These are phyloP conservation scores for Daldinia sp. DNA, from an alignment of 2,329 filamentous ascomycete genomes.

Conservation along the genomic window DNA sequence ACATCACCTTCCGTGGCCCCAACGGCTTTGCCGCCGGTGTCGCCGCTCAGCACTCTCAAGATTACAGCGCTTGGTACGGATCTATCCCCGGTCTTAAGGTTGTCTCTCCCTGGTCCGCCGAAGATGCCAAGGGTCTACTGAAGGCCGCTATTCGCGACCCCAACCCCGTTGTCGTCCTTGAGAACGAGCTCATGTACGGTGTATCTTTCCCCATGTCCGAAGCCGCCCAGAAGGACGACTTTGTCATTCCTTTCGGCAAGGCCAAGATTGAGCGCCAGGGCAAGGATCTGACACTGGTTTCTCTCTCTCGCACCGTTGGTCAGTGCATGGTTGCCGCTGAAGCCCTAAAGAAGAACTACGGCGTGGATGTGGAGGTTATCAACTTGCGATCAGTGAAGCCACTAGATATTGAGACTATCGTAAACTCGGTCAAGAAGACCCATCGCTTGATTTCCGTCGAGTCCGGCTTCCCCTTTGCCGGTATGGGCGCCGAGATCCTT, in stretches of 20 bases:
- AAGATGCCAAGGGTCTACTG: conserved; percentile 97
- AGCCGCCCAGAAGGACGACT: conserved; percentile 94
- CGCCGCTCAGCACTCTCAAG: conserved; percentile 97
- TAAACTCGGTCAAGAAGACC: conserved; percentile 99
- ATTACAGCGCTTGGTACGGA: conserved; percentile 98
- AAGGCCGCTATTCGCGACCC: conserved; percentile 98
- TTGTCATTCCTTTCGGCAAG: conserved; percentile 97
- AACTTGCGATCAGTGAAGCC: conserved; percentile 98
- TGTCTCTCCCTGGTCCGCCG: conserved; percentile 92
- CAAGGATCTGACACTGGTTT: conserved; percentile 95
- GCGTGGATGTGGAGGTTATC: conserved; percentile 94
- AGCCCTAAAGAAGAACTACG: conserved; percentile 94
- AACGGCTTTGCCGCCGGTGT: conserved; percentile 98
- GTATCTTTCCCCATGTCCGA: conserved; percentile 97
- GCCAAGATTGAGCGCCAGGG: conserved; percentile 97
- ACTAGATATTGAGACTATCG: conserved; percentile 91
- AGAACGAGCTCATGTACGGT: conserved; percentile 93
- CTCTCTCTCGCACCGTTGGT: conserved; percentile 93
- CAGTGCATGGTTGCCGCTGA: conserved; percentile 90
- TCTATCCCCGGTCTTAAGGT: conserved; percentile 98
- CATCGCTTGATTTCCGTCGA: conserved; percentile 89
- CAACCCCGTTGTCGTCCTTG: conserved; percentile 91
- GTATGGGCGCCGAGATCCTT: conserved; percentile 90
- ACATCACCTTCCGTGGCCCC: conserved; percentile 98
- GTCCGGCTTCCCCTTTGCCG: conserved; percentile 95